Conservation (phyloP, 2,329 filamentous ascomycete genomes). For the Stachybotrys chartarum region DNA sequence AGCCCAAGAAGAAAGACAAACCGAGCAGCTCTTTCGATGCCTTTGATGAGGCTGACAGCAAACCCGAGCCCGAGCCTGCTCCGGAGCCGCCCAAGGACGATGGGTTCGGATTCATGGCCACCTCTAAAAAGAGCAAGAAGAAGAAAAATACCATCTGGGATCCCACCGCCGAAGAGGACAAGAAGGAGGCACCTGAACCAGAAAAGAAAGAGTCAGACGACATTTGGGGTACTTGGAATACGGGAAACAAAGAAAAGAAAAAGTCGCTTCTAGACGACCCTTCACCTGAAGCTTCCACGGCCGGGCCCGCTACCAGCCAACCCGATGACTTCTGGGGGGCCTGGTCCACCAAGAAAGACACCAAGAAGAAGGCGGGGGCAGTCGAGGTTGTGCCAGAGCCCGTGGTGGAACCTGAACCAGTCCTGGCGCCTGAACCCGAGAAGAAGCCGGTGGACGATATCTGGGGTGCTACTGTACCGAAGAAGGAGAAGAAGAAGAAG, state of each 20-base stretch:
- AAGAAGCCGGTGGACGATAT: slow-evolving; percentile 11
- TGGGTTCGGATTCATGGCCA: slow-evolving; percentile 19
- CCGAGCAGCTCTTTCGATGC: slow-evolving; percentile 39
- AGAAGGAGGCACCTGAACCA: slow-evolving; percentile 17
- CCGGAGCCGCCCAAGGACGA: slow-evolving; percentile 27
- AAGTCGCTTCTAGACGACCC: slow-evolving; percentile 19
- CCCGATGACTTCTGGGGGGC: slow-evolving; percentile 13
- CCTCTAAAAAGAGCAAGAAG: slow-evolving; percentile 34
- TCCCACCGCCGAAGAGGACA: slow-evolving; percentile 22
- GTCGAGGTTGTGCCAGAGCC: not conserved
- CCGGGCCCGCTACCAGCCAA: not conserved
- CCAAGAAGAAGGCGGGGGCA: slow-evolving; percentile 12
- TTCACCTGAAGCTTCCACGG: slow-evolving; percentile 7
- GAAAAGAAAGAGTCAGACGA: slow-evolving; percentile 23
- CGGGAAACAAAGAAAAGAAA: slow-evolving; percentile 22
- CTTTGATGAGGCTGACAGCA: slow-evolving; percentile 30
- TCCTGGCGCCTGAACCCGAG: slow-evolving; percentile 15
- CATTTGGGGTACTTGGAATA: slow-evolving; percentile 22
- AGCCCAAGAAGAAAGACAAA: slow-evolving; percentile 46
- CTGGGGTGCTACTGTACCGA: slow-evolving; percentile 14
- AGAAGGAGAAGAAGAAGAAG: slow-evolving; percentile 23
- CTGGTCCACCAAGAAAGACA: slow-evolving; percentile 9
- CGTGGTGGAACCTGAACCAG: slow-evolving; percentile 8
- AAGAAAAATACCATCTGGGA: slow-evolving; percentile 31
- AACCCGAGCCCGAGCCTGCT: no score